These are phyloP conservation scores for Yamadazyma paraphyllophila DNA, from an alignment of 805 yeast genomes.

Conservation along the genomic window DNA sequence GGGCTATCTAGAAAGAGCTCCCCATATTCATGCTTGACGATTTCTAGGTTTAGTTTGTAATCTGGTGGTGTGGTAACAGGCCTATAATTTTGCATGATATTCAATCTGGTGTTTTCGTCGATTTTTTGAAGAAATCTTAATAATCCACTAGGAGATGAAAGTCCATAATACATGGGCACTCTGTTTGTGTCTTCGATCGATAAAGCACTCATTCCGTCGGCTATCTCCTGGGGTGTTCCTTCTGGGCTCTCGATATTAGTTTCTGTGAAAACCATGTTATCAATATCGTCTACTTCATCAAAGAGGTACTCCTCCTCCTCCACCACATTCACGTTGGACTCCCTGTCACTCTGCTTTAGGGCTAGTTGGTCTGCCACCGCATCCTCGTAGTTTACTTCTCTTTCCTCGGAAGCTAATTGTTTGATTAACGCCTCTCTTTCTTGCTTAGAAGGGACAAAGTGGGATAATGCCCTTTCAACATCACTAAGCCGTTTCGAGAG, in stretches of 20 bases:
- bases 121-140: slow-evolving; percentile 9
- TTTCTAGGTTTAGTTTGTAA: not conserved
- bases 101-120: slow-evolving; percentile 1
- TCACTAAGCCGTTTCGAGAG: slow-evolving; percentile 6
- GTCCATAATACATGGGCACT: slow-evolving; percentile 11
- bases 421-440: slow-evolving; percentile 1
- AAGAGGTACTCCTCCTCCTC: slow-evolving; percentile 8
- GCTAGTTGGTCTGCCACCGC: too few species aligned
- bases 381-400: too few species aligned
- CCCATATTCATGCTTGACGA: slow-evolving; percentile 6
- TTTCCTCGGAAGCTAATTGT: not conserved
- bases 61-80: not conserved
- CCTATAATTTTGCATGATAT: slow-evolving; percentile 4
- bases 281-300: slow-evolving; percentile 7
- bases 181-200: slow-evolving; percentile 6
- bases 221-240: not conserved
- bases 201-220: slow-evolving; percentile 16
- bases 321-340: not conserved
- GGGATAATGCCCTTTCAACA: not conserved
- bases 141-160: slow-evolving; percentile 11
- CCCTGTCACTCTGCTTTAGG: too few species aligned
- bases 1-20: slow-evolving; percentile 8
- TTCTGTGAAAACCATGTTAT: slow-evolving; percentile 8
- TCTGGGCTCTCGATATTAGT: not conserved
- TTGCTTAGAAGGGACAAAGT: not conserved